Conservation (phyloP, 805 yeast species). For the Metschnikowia bowlesiae region DNA sequence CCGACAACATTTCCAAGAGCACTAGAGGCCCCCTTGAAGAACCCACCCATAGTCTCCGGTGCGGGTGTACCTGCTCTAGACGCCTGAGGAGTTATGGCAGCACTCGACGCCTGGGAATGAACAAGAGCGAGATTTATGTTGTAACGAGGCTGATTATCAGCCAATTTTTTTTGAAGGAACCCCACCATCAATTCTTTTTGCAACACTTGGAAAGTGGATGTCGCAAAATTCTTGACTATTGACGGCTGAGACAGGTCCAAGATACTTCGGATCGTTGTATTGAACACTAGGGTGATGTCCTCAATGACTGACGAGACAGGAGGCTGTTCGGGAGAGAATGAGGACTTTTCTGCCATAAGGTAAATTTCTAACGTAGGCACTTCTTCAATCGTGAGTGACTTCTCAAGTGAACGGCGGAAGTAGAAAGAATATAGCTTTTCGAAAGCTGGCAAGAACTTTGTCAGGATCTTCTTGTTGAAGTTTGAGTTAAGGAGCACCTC, state of each 20-base stretch:
- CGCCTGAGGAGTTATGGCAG: slow-evolving; percentile 19
- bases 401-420: slow-evolving; percentile 73
- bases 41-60: slow-evolving; percentile 34
- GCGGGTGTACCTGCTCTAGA: slow-evolving; percentile 31
- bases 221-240: slow-evolving; percentile 51
- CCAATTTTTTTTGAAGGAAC: slow-evolving; percentile 30
- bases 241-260: slow-evolving; percentile 67
- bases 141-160: slow-evolving; percentile 39
- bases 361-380: slow-evolving; percentile 49
- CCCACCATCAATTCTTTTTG: slow-evolving; percentile 63
- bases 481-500: slow-evolving; percentile 49
- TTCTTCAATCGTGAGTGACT: slow-evolving; percentile 76
- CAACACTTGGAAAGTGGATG: slow-evolving; percentile 53
- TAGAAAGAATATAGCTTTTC: slow-evolving; percentile 62
- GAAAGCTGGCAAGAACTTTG: slow-evolving; percentile 55
- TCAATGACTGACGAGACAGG: slow-evolving; percentile 84
- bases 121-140: slow-evolving; percentile 24
- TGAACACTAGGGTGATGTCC: slow-evolving; percentile 71
- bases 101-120: slow-evolving; percentile 8
- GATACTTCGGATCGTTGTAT: slow-evolving; percentile 59
- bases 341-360: slow-evolving; percentile 22
- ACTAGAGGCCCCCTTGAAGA: slow-evolving; percentile 41
- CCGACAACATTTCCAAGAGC: slow-evolving; percentile 43
- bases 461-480: slow-evolving; percentile 51
- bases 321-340: slow-evolving; percentile 46